A percentile compares a stretch with the other conserved stretches of the same genome.
These are phyloP conservation scores for Iris macrosiphon DNA, from an alignment of 106 monocot species.

Conservation along the genomic window DNA sequence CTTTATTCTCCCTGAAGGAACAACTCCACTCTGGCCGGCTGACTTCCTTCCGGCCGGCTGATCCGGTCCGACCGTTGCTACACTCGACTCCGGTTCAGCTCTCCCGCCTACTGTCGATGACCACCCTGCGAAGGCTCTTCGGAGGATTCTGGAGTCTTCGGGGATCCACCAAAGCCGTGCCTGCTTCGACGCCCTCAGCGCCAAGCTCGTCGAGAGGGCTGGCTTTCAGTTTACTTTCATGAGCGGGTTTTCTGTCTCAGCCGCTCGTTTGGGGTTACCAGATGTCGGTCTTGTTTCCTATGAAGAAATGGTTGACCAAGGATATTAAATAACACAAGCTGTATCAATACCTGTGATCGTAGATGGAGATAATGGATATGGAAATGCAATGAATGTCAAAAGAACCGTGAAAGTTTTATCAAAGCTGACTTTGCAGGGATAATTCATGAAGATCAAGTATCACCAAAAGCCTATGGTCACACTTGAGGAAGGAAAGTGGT, in stretches of 20 bases:
- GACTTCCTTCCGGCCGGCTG: too few relatives aligned
- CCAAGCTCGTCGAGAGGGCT: too few relatives aligned
- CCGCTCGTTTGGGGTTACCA: constrained; percentile 73
- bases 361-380: constrained; percentile 95
- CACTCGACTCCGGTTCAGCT: too few relatives aligned
- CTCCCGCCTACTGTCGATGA: constrained; percentile 13
- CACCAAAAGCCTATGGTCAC: too few relatives aligned
- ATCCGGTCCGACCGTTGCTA: too few relatives aligned
- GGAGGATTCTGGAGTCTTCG: constrained; percentile 58
- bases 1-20: too few relatives aligned
- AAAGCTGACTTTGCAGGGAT: constrained; percentile 92
- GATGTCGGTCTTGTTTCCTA: constrained; percentile 91
- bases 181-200: constrained; percentile 72
- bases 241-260: constrained; percentile 88
- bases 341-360: constrained; percentile 91
- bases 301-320: constrained; percentile 89
- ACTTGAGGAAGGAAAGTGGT: too few relatives aligned
- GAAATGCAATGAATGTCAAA: constrained; percentile 89
- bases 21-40: too few relatives aligned
- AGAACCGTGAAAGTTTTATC: constrained; percentile 88
- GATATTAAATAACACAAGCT: constrained; percentile 63
- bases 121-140: constrained; percentile 40
- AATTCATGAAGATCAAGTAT: constrained; percentile 92
- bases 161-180: constrained; percentile 81
- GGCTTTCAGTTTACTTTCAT: too few relatives aligned